A percentile compares a stretch with the other conserved stretches of the same genome.
These are phyloP conservation scores for Ophioceras dolichostomum DNA, from an alignment of 2,329 filamentous ascomycete species.

Conservation along the genomic window DNA sequence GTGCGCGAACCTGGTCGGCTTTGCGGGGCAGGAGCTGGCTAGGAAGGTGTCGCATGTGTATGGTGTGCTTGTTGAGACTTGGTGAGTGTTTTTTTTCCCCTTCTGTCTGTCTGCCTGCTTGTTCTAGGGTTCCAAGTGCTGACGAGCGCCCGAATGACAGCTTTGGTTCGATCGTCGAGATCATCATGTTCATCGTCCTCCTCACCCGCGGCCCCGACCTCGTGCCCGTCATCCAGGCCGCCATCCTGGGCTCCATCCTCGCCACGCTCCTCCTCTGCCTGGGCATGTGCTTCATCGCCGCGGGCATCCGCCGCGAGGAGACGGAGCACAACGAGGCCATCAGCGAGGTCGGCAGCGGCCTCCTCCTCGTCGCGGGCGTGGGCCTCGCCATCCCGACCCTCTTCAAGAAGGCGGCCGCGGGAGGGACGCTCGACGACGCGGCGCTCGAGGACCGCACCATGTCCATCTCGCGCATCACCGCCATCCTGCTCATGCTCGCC, in stretches of 20 bases:
- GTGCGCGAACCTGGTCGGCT: constrained; percentile 63
- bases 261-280: constrained; percentile 73
- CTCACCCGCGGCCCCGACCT: constrained; percentile 30
- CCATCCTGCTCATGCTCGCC: constrained; percentile 57
- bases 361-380: constrained; percentile 39
- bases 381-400: constrained; percentile 41
- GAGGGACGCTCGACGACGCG: constrained; percentile 10
- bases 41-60: constrained; percentile 65
- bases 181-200: constrained; percentile 71
- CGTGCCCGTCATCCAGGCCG: constrained; percentile 68
- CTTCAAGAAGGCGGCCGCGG: constrained; percentile 35
- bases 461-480: constrained; percentile 57
- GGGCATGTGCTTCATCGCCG: constrained; percentile 68
- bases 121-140: background rate
- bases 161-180: constrained; percentile 65
- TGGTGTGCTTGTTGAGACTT: constrained; percentile 49
- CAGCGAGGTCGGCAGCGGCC: constrained; percentile 65
- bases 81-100: constrained; percentile 19
- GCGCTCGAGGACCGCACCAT: constrained; percentile 41
- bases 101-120: background rate
- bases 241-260: constrained; percentile 72
- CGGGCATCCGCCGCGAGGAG: constrained; percentile 55
- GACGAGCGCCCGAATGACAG: constrained; percentile 12
- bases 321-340: constrained; percentile 64
- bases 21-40: constrained; percentile 59